phyloP scores from a whole-genome alignment of 116 monocot species.

The Posidonia oceanica region DNA sequence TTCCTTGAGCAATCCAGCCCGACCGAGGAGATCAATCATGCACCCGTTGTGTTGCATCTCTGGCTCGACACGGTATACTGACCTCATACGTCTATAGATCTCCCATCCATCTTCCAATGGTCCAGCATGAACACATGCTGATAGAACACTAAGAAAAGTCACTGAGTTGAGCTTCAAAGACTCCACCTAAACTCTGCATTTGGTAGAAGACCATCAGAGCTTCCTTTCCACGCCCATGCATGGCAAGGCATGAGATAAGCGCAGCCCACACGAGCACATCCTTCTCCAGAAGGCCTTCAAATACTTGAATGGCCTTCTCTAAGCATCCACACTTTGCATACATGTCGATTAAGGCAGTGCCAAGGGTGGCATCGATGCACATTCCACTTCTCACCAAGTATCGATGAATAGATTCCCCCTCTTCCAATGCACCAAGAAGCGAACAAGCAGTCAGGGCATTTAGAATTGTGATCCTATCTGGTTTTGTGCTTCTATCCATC shows the following conservation, averaged over 20 bases:
- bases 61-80: slow-evolving; percentile 5
- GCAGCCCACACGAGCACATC: slow-evolving; percentile 24
- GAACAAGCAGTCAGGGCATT: slow-evolving; percentile 60
- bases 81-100: background rate
- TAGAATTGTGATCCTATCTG: slow-evolving; percentile 51
- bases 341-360: slow-evolving; percentile 41
- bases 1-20: slow-evolving; percentile 12
- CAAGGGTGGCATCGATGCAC: slow-evolving; percentile 25
- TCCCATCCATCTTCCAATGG: slow-evolving; percentile 5
- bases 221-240: slow-evolving; percentile 22
- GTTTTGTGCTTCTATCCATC: background rate
- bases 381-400: slow-evolving; percentile 43
- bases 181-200: background rate
- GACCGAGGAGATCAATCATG: slow-evolving; percentile 19
- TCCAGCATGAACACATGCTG: slow-evolving; percentile 7
- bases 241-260: slow-evolving; percentile 32
- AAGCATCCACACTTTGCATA: slow-evolving; percentile 28
- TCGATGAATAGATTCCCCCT: slow-evolving; percentile 44
- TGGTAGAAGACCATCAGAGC: slow-evolving; percentile 27
- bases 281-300: background rate
- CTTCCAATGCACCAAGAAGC: slow-evolving; percentile 50
- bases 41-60: slow-evolving; percentile 22
- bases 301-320: slow-evolving; percentile 18
- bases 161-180: slow-evolving; percentile 5
- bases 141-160: slow-evolving; percentile 5